These are phyloP conservation scores for Mortierella sp. DNA, from an alignment of 371 early-diverging fungal genomes.

Conservation along the genomic window DNA sequence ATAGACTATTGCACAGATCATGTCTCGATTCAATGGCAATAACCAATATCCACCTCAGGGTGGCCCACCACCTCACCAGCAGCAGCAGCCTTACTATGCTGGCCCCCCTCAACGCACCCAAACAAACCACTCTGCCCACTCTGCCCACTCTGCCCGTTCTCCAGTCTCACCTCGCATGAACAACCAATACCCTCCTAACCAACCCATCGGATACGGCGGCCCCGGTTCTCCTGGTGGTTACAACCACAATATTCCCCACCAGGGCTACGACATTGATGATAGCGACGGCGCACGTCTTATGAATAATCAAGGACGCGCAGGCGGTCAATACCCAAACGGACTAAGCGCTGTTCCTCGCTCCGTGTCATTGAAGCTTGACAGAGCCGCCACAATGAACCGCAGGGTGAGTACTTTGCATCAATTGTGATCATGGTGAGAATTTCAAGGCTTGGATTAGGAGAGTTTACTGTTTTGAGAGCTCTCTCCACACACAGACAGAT, in stretches of 20 bases:
- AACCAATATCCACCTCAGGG: constrained; percentile 29
- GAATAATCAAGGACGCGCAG: constrained; percentile 35
- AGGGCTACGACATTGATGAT: constrained; percentile 33
- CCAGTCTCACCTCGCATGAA: constrained; percentile 19
- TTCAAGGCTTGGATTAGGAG: too few relatives aligned
- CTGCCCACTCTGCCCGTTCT: too few relatives aligned
- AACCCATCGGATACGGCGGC: constrained; percentile 26
- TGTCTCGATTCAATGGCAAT: constrained; percentile 26
- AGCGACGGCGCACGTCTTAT: constrained; percentile 27
- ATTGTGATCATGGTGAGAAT: too few relatives aligned
- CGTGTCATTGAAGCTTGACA: constrained; percentile 18
- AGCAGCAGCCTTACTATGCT: constrained; percentile 19
- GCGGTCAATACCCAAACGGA: constrained; percentile 21
- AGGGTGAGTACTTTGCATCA: constrained; percentile 14
- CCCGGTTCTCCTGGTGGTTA: constrained; percentile 12
- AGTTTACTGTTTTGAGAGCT: too few relatives aligned
- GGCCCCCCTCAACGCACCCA: constrained; percentile 21
- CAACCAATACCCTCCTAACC: constrained; percentile 8
- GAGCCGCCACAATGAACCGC: constrained; percentile 37
- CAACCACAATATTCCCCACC: constrained; percentile 11
- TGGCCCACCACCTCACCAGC: constrained; percentile 6
- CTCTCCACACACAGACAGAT: too few relatives aligned
- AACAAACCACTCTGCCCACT: constrained; percentile 10
- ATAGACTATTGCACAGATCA: background rate
- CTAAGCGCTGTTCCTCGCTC: background rate